A percentile compares a stretch with the other conserved stretches of the same genome.
Evolutionary conservation across 768 basidiomycete genomes (phyloP).

Genomic region (Tricholoma bakamatsutake): DNA sequence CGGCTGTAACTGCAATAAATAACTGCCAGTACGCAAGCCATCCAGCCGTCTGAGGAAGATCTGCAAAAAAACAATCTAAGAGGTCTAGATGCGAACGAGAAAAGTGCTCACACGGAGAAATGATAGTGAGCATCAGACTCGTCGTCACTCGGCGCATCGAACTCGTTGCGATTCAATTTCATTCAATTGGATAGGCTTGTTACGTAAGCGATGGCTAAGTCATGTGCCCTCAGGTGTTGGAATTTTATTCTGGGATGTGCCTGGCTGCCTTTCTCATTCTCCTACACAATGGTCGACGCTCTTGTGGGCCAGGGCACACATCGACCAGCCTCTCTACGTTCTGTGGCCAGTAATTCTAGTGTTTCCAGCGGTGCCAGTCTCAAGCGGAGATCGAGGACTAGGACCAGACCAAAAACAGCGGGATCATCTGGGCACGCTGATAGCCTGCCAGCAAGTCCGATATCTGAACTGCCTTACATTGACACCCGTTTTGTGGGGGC

Average conservation of each 20-base stretch:
- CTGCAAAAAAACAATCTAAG: constrained; percentile 26
- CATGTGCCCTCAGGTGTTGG: constrained; percentile 5
- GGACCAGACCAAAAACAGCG: constrained; percentile 47
- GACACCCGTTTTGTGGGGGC: constrained; percentile 20
- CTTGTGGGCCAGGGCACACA: constrained; percentile 11
- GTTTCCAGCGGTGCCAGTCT: constrained; percentile 45
- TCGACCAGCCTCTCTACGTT: constrained; percentile 37
- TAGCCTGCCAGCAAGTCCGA: constrained; percentile 18
- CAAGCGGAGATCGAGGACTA: constrained; percentile 45
- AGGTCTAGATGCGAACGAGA: not conserved
- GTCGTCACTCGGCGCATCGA: not conserved
- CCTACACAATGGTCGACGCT: constrained; percentile 22
- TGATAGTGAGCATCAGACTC: constrained; percentile 2
- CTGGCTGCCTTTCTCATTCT: constrained; percentile 10
- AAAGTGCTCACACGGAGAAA: constrained; percentile 10
- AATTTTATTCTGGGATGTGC: constrained; percentile 7
- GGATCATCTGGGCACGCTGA: constrained; percentile 19
- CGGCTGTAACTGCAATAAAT: constrained; percentile 64
- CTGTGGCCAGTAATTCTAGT: constrained; percentile 45
- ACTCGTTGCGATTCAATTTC: too few species aligned
- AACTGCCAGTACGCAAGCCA: constrained; percentile 87
- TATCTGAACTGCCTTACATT: constrained; percentile 31
- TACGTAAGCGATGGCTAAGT: constrained; percentile 1
- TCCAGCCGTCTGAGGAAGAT: constrained; percentile 61
- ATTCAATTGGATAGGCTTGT: not conserved